Evolutionary conservation across 2,329 filamentous ascomycete species (phyloP), one percentile per base, ranked within the genome.

Genomic region (Penicillium sp.): DNA sequence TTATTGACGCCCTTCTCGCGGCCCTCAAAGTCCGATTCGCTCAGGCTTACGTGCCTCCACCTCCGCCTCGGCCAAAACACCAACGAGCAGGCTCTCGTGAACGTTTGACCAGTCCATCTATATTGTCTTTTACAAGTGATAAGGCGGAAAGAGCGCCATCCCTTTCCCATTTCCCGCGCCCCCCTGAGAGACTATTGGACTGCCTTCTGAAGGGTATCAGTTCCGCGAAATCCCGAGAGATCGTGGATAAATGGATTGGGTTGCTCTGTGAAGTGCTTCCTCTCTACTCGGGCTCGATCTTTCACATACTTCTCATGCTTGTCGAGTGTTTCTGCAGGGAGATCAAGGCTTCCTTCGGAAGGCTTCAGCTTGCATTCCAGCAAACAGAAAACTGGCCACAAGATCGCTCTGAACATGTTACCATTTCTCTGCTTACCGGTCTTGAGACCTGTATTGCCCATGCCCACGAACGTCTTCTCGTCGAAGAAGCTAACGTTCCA

Each of bases 201-300:
- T 96, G 90, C 66, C 79, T 99, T 10, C 86, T 91, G 54, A 84
- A 86, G 39, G 94, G 91, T 0, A 86, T 99, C 43, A 85, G 88
- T 48, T 89, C 91, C 3, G 69, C 81, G 2, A 85, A 80, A 46
- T 92, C 90, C 60, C 85, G 90, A 4, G 79, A 85, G 7, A 87
- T 95, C 5, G 77, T 99, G 29, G 92, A 97, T 63, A 92, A 90
- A 67, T 99, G 95, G 95, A 86, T 97, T 8, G 80, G 84, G 24
- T 92, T 99, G 60, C 79, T 99, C 7, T 84, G 85, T 4, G 89
- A 93, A 66, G 90, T 91, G 37, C 76, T 99, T 24, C 91, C 92
- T 0, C 79, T 96, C 12, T 96, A 96, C 70, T 83, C 88, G 0
- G 86, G 89, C 36, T 85, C 87, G 4, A 90, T 97, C 39, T 97